phyloP scores from a whole-genome alignment of 495 filamentous ascomycete species.

The Hyaloscypha hepaticicola region DNA sequence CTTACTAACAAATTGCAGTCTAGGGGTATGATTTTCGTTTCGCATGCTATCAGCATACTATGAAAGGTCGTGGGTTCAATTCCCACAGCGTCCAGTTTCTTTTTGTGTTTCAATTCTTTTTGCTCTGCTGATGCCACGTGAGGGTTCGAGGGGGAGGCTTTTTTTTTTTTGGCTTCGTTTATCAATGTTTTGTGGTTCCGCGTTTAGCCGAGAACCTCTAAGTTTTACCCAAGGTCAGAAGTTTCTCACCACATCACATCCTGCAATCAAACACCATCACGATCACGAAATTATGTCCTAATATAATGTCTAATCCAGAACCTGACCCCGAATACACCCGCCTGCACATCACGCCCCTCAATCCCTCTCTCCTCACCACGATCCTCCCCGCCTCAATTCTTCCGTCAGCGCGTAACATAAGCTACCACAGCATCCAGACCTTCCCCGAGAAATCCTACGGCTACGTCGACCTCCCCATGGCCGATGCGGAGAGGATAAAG shows the following conservation, averaged over 20 bases:
- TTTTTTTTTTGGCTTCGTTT: too few relatives aligned
- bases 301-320: neutral
- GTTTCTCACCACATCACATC: too few relatives aligned
- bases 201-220: conserved; percentile 7
- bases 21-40: conserved; percentile 28
- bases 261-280: too few relatives aligned
- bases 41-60: conserved; percentile 20
- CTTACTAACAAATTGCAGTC: neutral
- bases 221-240: neutral
- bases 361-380: conserved; percentile 62
- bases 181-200: too few relatives aligned
- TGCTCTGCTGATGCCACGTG: too few relatives aligned
- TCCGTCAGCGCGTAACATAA: conserved; percentile 68
- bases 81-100: conserved; percentile 27
- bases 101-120: neutral
- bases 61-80: conserved; percentile 33
- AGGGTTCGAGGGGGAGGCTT: too few relatives aligned
- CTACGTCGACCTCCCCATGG: conserved; percentile 75
- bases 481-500: conserved; percentile 83
- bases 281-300: neutral
- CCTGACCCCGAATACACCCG: conserved; percentile 46
- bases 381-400: conserved; percentile 68
- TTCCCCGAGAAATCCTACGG: conserved; percentile 91
- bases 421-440: conserved; percentile 77
- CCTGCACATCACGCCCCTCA: conserved; percentile 86